A percentile compares a stretch with the other conserved stretches of the same genome.
These are phyloP conservation scores for Neurospora sp. DNA, from an alignment of 495 filamentous ascomycete species.

Conservation along the genomic window DNA sequence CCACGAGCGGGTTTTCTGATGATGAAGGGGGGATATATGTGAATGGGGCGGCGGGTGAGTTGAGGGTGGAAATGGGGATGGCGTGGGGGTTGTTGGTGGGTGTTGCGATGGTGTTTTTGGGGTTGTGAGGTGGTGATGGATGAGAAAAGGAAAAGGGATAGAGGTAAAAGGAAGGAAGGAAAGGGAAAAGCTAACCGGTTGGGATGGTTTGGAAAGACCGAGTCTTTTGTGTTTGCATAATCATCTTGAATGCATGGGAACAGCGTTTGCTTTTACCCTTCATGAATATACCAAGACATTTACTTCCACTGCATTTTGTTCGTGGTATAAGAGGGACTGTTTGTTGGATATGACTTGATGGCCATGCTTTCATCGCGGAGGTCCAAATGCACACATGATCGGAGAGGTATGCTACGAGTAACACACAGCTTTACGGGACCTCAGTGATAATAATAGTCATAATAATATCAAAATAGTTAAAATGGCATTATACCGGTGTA, in stretches of 20 bases:
- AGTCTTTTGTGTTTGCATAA: not conserved
- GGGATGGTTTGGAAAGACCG: not conserved
- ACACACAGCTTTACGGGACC: not conserved
- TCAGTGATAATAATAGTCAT: not conserved
- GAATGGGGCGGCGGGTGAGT: not conserved
- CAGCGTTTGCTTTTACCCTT: not conserved
- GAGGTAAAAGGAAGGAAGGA: not conserved
- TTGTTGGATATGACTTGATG: not conserved
- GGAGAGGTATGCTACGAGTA: not conserved
- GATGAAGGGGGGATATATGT: not conserved
- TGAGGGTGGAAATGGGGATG: not conserved
- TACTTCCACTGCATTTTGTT: not conserved
- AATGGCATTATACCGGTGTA: not conserved
- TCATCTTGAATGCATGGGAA: not conserved
- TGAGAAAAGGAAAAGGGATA: not conserved
- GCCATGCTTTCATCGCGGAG: not conserved
- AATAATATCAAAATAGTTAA: not conserved
- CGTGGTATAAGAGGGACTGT: not conserved
- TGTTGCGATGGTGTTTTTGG: not conserved
- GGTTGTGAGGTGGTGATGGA: not conserved
- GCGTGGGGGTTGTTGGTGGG: not conserved
- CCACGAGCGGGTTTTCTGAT: constrained; percentile 27
- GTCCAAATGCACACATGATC: not conserved
- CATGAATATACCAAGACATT: not conserved
- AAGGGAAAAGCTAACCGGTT: not conserved